Evolutionary conservation across 352 stramenopile genomes (phyloP), one percentile per base, ranked within the genome.

Genomic region (Globisporangium cylindrosporum): DNA sequence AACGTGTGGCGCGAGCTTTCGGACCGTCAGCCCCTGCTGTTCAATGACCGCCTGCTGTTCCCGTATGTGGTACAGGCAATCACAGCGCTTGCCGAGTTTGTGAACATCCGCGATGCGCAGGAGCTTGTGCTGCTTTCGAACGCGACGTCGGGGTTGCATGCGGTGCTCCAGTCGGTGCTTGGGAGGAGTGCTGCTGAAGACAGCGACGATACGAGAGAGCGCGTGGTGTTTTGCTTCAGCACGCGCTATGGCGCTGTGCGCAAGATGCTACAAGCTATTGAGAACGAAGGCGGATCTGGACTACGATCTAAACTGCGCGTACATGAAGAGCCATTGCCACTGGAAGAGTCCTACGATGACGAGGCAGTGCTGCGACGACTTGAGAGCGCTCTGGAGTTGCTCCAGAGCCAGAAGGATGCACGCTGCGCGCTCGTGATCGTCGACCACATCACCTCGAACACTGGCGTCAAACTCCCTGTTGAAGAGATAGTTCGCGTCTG

Each of bases 391-490:
- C 63, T 92, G 3, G 54, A 79, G 8, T 29, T 43, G 24, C 54
- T 81, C 1, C 34, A 74, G 57, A 43, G 46, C 18, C 64, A 73
- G 24, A 59, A 81, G 3, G 82, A 81, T 62, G 78, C 57, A 14
- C 70, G 55, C 14, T 81, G 78, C 41, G 76, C 71, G 12, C 79
- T 98, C 0, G 81, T 97, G 1, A 72, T 98, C 4, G 74, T 98
- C 9, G 95, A 98, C 72, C 92, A 98, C 58, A 92, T 98, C 59
- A 98, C 94, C 36, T 98, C 90, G 49, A 98, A 98, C 74, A 98
- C 94, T 10, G 94, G 92, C 1, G 78, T 98, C 24, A 72, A 88
- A 34, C 78, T 98, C 55, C 94, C 94, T 7, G 84, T 98, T 6
- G 66, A 89, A 59, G 67, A 77, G 14, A 85, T 98, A 58, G 82